Conservation (phyloP, 1,139 yeast species). For the Blastobotrys aristatus region DNA sequence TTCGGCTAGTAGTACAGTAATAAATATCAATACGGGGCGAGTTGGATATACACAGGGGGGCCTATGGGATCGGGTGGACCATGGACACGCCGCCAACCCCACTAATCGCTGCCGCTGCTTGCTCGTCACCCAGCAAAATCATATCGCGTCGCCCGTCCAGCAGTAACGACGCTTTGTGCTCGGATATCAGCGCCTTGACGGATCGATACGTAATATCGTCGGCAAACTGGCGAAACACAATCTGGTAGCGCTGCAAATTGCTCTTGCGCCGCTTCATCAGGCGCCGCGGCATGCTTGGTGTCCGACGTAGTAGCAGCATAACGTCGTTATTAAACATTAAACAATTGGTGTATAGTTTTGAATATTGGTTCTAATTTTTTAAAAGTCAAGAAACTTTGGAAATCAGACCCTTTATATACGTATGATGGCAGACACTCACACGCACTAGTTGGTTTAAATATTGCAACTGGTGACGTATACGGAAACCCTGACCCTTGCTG, state of each 20-base stretch:
- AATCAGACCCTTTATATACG: no score
- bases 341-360: no score
- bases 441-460: no score
- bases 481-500: no score
- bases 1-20: not conserved
- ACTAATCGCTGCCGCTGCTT: not conserved
- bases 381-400: no score
- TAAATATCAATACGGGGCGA: not conserved
- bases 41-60: no score
- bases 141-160: constrained; percentile 7
- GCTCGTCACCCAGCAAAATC: constrained; percentile 4
- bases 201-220: not conserved
- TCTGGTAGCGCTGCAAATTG: not conserved
- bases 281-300: not conserved
- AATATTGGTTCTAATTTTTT: no score
- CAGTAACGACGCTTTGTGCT: constrained; percentile 1
- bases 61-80: constrained; percentile 7
- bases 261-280: not conserved
- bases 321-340: not conserved
- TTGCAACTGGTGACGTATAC: no score
- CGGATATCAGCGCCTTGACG: not conserved
- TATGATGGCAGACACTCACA: no score
- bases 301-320: not conserved
- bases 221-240: not conserved
- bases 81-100: constrained; percentile 6